Percentiles rank a stretch among this genome's conserved stretches.
phyloP scores from a whole-genome alignment of 2,329 filamentous ascomycete species.

The Cytospora piceicola region DNA sequence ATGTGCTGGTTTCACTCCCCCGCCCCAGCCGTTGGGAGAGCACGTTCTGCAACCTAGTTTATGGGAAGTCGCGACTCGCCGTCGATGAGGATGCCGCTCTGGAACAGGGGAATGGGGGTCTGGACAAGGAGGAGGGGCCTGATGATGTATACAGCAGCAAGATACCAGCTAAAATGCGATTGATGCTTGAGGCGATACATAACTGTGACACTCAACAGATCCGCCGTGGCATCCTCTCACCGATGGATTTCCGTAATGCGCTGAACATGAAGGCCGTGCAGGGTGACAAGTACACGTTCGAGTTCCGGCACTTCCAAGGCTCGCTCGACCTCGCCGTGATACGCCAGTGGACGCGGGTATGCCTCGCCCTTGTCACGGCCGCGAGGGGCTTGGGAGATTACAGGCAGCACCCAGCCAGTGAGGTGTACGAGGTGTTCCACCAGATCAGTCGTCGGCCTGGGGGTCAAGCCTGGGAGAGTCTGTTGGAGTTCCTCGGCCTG shows the following conservation, averaged over 20 bases:
- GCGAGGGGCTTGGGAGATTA: neutral
- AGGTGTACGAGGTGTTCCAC: neutral
- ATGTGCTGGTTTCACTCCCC: neutral
- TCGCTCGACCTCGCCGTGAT: neutral
- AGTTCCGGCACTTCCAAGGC: slow-evolving; percentile 10
- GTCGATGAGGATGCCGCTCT: neutral
- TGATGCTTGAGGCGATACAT: neutral
- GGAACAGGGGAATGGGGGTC: neutral
- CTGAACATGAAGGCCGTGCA: neutral
- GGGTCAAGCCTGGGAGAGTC: neutral
- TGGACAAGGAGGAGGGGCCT: neutral
- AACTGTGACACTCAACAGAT: neutral
- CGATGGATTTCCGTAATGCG: neutral
- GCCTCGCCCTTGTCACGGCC: neutral
- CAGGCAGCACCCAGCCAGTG: neutral
- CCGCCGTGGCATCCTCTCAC: neutral
- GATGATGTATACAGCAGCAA: neutral
- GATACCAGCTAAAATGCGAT: neutral
- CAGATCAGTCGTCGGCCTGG: neutral
- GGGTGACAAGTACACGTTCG: neutral
- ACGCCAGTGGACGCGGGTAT: neutral
- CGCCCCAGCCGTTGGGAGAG: neutral
- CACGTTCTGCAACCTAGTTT: neutral
- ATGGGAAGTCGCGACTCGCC: neutral
- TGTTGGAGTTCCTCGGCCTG: neutral